Evolutionary conservation across 208 protist genomes (phyloP).

Genomic region (Porcisia hertigi): DNA sequence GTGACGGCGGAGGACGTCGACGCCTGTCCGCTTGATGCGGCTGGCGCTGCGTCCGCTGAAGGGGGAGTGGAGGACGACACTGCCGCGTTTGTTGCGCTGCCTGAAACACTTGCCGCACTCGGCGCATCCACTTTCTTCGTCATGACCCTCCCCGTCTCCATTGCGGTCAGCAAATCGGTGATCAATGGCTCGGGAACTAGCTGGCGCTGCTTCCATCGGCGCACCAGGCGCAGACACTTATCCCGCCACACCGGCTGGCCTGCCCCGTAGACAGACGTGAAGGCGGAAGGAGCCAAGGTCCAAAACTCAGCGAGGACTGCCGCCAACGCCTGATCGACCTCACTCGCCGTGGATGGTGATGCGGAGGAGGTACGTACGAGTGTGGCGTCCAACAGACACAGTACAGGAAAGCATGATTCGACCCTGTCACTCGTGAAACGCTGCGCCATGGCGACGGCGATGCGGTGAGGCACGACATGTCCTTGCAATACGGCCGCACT

Average conservation of each 20-base stretch:
- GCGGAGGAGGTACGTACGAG: conserved; percentile 25
- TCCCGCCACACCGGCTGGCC: conserved; percentile 40
- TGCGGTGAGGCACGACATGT: conserved; percentile 40
- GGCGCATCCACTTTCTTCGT: background rate
- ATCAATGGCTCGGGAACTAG: conserved; percentile 30
- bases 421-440: conserved; percentile 60
- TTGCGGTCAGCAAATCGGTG: conserved; percentile 30
- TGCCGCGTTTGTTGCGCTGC: background rate
- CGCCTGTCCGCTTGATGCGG: conserved; percentile 1
- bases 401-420: conserved; percentile 51
- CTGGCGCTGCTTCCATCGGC: conserved; percentile 58
- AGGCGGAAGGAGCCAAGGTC: conserved; percentile 31
- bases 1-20: background rate
- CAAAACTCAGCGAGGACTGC: conserved; percentile 62
- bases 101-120: background rate
- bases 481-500: conserved; percentile 31
- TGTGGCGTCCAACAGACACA: conserved; percentile 75
- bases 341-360: conserved; percentile 4
- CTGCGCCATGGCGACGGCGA: conserved; percentile 67
- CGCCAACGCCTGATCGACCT: conserved; percentile 27
- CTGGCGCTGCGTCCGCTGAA: background rate
- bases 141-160: conserved; percentile 21
- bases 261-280: conserved; percentile 29
- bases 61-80: background rate
- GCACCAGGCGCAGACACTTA: conserved; percentile 55